Evolutionary conservation across 2,329 filamentous ascomycete genomes (phyloP).

Genomic region (Tolypocladium album): DNA sequence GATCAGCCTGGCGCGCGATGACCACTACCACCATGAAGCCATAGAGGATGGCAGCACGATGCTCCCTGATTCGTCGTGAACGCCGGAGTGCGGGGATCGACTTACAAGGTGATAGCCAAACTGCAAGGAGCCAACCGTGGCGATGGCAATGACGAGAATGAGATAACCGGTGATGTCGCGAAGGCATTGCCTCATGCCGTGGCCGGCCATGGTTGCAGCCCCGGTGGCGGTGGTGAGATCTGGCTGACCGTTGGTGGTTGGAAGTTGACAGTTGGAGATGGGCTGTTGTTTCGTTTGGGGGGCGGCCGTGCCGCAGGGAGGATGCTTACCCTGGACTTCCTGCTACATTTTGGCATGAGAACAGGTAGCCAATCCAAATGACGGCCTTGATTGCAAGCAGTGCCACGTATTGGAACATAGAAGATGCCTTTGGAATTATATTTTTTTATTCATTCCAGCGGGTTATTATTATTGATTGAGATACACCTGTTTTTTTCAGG

Average conservation of each 20-base stretch:
- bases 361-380: background rate
- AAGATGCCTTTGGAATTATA: background rate
- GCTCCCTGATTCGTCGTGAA: too few species aligned
- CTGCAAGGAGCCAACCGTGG: slow-evolving; percentile 79
- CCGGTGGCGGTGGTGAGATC: background rate
- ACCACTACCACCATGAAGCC: background rate
- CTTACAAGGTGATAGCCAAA: slow-evolving; percentile 88
- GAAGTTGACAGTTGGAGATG: background rate
- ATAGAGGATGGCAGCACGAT: background rate
- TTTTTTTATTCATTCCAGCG: too few species aligned
- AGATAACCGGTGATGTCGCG: slow-evolving; percentile 62
- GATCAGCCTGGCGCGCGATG: background rate
- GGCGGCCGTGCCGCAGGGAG: background rate
- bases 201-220: slow-evolving; percentile 16
- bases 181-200: slow-evolving; percentile 16
- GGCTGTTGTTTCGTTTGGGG: background rate
- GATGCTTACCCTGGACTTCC: background rate
- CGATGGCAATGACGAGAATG: slow-evolving; percentile 61
- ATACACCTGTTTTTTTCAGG: too few species aligned
- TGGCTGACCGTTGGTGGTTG: background rate
- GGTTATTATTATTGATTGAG: too few species aligned
- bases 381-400: background rate
- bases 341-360: background rate
- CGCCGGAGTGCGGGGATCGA: background rate
- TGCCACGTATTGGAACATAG: too few species aligned